Base-by-base conservation (phyloP, 2,329 filamentous ascomycete species). In the Calonectria crousiana region DNA sequence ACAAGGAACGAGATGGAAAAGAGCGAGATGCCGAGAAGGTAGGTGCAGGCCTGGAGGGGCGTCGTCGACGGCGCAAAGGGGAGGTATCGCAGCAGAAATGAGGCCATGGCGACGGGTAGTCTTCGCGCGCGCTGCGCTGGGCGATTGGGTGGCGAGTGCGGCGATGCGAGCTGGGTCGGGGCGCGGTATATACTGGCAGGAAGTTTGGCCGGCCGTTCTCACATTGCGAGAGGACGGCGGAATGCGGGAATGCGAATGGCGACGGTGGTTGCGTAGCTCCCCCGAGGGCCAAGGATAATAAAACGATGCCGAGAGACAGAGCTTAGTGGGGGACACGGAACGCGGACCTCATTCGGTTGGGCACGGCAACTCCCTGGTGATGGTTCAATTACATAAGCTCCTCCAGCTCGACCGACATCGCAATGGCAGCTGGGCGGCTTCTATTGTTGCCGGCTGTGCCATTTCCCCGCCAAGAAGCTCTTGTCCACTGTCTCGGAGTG, bases 1-100 rank as follows among this genome's bases (percentile, higher is more conserved):
- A 97, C 95, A 77, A 97, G 93, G 86, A 97, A 97, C 69, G 94
- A 93, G 81, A 97, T 97, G 84, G 93, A 95, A 88, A 96, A 96
- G 79, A 97, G 92, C 74, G 94, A 94, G 81, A 97, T 94, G 82
- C 93, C 93, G 77, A 95, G 89, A 44, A 97, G 91, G 84, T 97
- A 97, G 36, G 94, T 94, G 72, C 90, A 84, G n/a, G 91, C 92
- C 81, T 93, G 92, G 26, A 90, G 82, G 6, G 88, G 85, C 16
- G 92, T 92, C n/a, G 90, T 91, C 56, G 89, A 88, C 28, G 87
- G 83, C 75, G 90, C 87, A 84, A 93, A 93, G 34, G 92, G 92
- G 68, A 92, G 85, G 75, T 87, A 84, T 71, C 87, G 88, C 76
- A 83, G 78, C 41, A 90, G 79, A 53, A 84, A 58, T 44, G 69